phyloP scores from a whole-genome alignment of 225 moss, liverwort and hornwort genomes.

The Straminergon stramineum region DNA sequence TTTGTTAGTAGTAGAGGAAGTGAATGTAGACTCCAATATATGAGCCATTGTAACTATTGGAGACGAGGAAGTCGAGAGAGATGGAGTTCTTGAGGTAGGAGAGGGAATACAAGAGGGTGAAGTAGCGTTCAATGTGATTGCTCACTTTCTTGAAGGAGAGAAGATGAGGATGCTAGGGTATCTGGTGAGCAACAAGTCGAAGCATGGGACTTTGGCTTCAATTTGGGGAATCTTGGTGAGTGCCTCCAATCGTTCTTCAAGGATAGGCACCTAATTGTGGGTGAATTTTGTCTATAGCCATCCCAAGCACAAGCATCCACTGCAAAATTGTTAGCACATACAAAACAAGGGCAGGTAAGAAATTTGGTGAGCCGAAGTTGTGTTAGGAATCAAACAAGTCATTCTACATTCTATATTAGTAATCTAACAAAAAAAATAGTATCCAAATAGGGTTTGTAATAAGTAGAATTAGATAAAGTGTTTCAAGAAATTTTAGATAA shows the following conservation, averaged over 20 bases:
- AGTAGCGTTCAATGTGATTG: constrained; percentile 12
- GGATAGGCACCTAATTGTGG: background rate
- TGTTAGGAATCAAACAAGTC: background rate
- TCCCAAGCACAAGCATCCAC: background rate
- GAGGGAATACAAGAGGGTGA: constrained; percentile 19
- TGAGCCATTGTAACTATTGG: constrained; percentile 17
- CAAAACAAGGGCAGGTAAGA: background rate
- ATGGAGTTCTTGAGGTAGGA: constrained; percentile 20
- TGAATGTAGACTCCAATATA: constrained; percentile 3
- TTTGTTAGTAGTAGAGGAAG: constrained; percentile 10
- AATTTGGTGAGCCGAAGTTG: background rate
- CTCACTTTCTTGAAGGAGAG: constrained; percentile 19
- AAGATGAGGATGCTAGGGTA: constrained; percentile 12
- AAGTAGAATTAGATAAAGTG: background rate
- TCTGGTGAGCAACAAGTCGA: background rate
- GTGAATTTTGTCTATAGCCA: background rate
- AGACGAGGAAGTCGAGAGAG: constrained; percentile 24
- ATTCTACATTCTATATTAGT: background rate
- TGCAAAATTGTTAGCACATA: background rate
- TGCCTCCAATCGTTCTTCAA: background rate
- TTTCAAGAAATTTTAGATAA: background rate
- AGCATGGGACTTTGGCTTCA: background rate
- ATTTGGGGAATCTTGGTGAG: constrained; percentile 23
- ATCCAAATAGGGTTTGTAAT: background rate
- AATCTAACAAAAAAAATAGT: background rate